These are phyloP conservation scores for Tanacetum coccineum DNA, from an alignment of 129 eudicot species.

Conservation along the genomic window DNA sequence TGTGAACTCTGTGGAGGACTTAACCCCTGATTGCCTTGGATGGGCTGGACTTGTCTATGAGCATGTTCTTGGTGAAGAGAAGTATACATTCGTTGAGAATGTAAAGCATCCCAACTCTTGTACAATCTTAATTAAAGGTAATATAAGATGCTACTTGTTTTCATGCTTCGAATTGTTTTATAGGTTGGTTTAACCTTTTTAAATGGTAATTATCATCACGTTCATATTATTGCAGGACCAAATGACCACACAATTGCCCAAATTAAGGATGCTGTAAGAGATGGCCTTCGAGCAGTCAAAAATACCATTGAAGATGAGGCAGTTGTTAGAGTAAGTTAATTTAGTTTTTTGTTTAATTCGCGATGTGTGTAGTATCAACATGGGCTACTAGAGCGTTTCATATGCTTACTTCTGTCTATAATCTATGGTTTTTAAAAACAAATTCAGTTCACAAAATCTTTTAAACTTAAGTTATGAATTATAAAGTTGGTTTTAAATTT, in stretches of 20 bases:
- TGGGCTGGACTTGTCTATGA: constrained; percentile 98
- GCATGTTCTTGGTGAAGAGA: constrained; percentile 94
- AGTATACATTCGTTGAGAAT: constrained; percentile 87
- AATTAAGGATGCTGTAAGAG: constrained; percentile 95
- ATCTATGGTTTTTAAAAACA: too few relatives aligned
- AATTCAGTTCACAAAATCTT: too few relatives aligned
- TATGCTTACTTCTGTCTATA: too few relatives aligned
- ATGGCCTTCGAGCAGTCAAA: constrained; percentile 85
- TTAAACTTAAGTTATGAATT: too few relatives aligned
- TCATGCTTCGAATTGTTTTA: not conserved
- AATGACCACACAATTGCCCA: constrained; percentile 97
- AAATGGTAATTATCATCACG: not conserved
- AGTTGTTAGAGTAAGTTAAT: constrained; percentile 66
- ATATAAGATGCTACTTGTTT: not conserved
- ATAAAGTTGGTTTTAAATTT: too few relatives aligned
- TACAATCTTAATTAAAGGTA: constrained; percentile 85
- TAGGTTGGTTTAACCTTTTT: not conserved
- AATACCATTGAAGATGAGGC: constrained; percentile 90
- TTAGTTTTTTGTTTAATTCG: too few relatives aligned
- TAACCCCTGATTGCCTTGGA: constrained; percentile 82
- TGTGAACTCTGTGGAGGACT: constrained; percentile 86
- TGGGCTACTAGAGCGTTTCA: too few relatives aligned
- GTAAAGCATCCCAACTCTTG: constrained; percentile 88
- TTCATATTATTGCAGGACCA: constrained; percentile 49
- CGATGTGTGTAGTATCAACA: too few relatives aligned